Percentiles rank a stretch among this genome's conserved stretches.
phyloP scores from a whole-genome alignment of 768 basidiomycete genomes.

The Myochromella boudieri region DNA sequence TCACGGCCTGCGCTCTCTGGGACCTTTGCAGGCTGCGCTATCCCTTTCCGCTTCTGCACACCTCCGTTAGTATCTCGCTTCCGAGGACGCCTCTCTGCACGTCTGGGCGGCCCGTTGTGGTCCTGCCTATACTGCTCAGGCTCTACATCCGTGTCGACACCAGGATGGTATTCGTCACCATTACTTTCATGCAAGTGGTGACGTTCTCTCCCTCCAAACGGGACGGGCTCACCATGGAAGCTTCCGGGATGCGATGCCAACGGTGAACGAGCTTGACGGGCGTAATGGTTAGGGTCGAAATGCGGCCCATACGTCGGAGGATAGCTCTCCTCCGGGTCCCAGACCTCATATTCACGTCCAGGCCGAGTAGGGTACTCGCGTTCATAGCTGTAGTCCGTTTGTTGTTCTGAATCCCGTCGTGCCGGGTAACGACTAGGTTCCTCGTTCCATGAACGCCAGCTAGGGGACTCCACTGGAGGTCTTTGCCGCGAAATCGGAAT shows the following conservation, averaged over 20 bases:
- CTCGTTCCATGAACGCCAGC: slow-evolving; percentile 17
- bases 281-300: slow-evolving; percentile 11
- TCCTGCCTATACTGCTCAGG: neutral
- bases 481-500: slow-evolving; percentile 18
- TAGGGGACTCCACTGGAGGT: slow-evolving; percentile 11
- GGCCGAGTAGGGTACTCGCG: slow-evolving; percentile 10
- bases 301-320: slow-evolving; percentile 10
- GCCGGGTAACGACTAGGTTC: slow-evolving; percentile 12
- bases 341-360: slow-evolving; percentile 11
- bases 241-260: slow-evolving; percentile 16
- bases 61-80: no score
- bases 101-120: neutral
- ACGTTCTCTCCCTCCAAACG: slow-evolving; percentile 20
- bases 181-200: slow-evolving; percentile 15
- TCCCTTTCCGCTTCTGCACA: no score
- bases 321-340: slow-evolving; percentile 5
- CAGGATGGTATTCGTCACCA: slow-evolving; percentile 20
- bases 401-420: slow-evolving; percentile 13
- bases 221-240: slow-evolving; percentile 18
- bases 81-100: no score
- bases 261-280: slow-evolving; percentile 13
- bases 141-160: slow-evolving; percentile 12
- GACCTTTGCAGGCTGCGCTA: no score
- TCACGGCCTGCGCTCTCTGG: neutral
- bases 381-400: slow-evolving; percentile 11